phyloP scores from a whole-genome alignment of 2,329 filamentous ascomycete species.

The Claviceps pusilla region DNA sequence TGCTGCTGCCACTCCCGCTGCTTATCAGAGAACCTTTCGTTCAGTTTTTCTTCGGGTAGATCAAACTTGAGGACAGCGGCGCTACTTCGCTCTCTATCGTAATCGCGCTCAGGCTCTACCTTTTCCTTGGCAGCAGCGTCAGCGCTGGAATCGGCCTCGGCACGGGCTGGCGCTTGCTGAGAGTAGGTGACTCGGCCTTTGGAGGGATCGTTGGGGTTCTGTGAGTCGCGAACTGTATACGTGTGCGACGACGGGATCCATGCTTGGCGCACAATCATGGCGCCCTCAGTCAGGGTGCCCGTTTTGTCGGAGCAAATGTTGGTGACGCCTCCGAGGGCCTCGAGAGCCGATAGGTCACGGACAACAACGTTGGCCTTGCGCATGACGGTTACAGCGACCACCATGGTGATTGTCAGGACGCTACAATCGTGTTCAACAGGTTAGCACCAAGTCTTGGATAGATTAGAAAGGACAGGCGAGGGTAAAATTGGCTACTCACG shows the following conservation, averaged over 20 bases:
- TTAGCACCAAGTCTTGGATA: not conserved
- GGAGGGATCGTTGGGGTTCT: constrained; percentile 46
- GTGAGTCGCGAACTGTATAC: constrained; percentile 46
- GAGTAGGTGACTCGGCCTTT: constrained; percentile 37
- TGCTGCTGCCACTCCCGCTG: constrained; percentile 7
- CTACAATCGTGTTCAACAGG: constrained; percentile 9
- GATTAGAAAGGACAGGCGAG: not conserved
- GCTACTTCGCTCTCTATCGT: constrained; percentile 45
- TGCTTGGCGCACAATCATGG: constrained; percentile 54
- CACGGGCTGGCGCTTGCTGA: constrained; percentile 6
- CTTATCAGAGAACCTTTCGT: constrained; percentile 12
- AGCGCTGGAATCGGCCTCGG: not conserved
- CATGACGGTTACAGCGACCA: constrained; percentile 50
- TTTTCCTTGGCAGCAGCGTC: constrained; percentile 19
- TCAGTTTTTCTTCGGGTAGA: constrained; percentile 41
- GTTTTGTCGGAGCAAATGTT: constrained; percentile 64
- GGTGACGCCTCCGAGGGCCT: constrained; percentile 55
- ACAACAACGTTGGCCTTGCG: constrained; percentile 50
- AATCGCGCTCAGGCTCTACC: constrained; percentile 35
- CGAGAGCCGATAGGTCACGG: constrained; percentile 50
- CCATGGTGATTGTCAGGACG: constrained; percentile 57
- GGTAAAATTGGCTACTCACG: constrained; percentile 23
- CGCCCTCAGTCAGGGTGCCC: constrained; percentile 52
- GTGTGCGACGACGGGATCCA: constrained; percentile 45
- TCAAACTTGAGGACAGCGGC: constrained; percentile 47